Evolutionary conservation across 305 asterid species (phyloP).

Genomic region (Fraxinus velutina): DNA sequence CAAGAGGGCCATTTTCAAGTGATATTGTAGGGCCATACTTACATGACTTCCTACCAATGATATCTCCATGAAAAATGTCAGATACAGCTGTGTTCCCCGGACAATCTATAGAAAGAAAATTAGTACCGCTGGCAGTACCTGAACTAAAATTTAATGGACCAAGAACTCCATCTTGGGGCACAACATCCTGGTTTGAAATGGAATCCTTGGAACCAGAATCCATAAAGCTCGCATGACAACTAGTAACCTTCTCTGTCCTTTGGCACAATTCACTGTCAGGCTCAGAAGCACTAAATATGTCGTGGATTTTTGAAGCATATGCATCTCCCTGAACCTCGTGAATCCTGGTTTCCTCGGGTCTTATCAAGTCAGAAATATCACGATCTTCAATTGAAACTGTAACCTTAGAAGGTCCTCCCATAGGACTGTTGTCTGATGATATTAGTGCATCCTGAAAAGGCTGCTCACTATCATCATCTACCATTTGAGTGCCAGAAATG

Average conservation of each 20-base stretch:
- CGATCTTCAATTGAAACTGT: conserved; percentile 27
- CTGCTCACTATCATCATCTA: conserved; percentile 24
- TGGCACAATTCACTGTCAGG: conserved; percentile 29
- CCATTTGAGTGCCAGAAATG: conserved; percentile 18
- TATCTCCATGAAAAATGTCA: conserved; percentile 23
- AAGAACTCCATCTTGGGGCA: conserved; percentile 24
- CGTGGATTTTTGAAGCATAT: conserved; percentile 19
- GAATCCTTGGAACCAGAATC: conserved; percentile 35
- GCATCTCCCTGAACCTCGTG: conserved; percentile 26
- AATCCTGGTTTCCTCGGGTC: conserved; percentile 23
- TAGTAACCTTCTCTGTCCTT: conserved; percentile 28
- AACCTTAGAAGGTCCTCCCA: conserved; percentile 28
- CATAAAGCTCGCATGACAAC: conserved; percentile 24
- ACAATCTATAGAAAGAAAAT: conserved; percentile 25
- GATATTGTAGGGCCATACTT: conserved; percentile 27
- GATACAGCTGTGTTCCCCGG: conserved; percentile 23
- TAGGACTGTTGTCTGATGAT: conserved; percentile 23
- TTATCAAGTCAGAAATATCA: conserved; percentile 26
- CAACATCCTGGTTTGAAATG: conserved; percentile 15
- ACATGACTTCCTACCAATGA: conserved; percentile 19
- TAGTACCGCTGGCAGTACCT: conserved; percentile 22
- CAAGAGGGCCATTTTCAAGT: conserved; percentile 20
- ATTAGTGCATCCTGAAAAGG: conserved; percentile 23
- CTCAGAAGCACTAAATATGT: conserved; percentile 28
- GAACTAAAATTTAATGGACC: conserved; percentile 22